Evolutionary conservation across 1,139 yeast genomes (phyloP), one percentile per base, ranked within the genome.

Genomic region (Debaryomycetaceae sp.): DNA sequence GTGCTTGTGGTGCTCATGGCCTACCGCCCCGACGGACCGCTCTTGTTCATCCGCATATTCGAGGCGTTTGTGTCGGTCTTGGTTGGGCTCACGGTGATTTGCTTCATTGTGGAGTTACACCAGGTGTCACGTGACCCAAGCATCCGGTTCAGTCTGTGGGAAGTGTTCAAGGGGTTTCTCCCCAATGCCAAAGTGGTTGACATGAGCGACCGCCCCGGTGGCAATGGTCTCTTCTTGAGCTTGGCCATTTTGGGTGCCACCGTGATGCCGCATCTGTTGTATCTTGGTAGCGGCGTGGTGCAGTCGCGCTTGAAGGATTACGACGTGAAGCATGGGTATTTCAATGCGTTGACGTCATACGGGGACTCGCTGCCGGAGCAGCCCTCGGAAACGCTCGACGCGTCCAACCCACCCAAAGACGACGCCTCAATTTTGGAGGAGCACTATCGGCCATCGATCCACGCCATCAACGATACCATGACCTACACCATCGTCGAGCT

Each of bases 181-280:
- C 98, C 98, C 2, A 81, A 84, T 18, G 66, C 60, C 20, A 74
- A 77, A 31, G 77, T 86, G 12, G 69, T 86, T 23, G 72, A 65
- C 39, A 57, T 63, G 58, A 52, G 58, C n/a, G 84, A 85, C 34
- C 45, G 65, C 33, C 77, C 80, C 37, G 80, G 84, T 23, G 71
- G 71, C 10, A 65, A 60, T 43, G 97, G 96, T 0, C 63, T 89
- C 27, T 91, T 84, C 51, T 64, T 86, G 25, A 78, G 95, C 31
- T 78, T 94, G 44, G 97, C 96, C 15, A 83, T 91, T 34, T 65
- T 91, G 34, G 98, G 98, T 14, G 96, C 97, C 18, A 93, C 97
- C 1, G 95, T 91, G 18, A 91, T 91, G 98, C 98, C 98, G 3
- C 98, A 91, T 54, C 83, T 95, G 2, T 64, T 91, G 27, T 91